These are phyloP conservation scores for Penicillium argentinense DNA, from an alignment of 495 filamentous ascomycete genomes.

Conservation along the genomic window DNA sequence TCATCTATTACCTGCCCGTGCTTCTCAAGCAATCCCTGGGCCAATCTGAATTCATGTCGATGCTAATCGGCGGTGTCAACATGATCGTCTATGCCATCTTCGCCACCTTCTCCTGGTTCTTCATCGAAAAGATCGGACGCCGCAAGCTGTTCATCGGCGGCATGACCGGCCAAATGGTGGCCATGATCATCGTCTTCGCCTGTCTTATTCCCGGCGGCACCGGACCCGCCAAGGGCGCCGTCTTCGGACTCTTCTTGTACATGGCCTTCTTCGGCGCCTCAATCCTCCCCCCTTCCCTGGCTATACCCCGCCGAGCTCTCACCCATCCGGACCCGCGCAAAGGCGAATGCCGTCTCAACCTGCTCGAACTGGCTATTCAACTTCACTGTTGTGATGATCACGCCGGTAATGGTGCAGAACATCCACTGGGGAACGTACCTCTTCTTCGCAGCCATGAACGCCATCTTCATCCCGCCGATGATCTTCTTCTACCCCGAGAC, in stretches of 20 bases:
- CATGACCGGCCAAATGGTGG: conserved; percentile 64
- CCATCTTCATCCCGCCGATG: conserved; percentile 68
- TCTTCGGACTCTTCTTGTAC: conserved; percentile 76
- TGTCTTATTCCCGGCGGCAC: conserved; percentile 62
- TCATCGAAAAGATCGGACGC: conserved; percentile 74
- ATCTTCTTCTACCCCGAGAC: conserved; percentile 81
- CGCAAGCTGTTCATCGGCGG: conserved; percentile 74
- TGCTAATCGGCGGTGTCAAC: conserved; percentile 78
- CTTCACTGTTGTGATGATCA: conserved; percentile 80
- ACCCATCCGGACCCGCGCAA: conserved; percentile 70
- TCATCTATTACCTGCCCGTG: conserved; percentile 85
- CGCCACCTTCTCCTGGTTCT: conserved; percentile 79
- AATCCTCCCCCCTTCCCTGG: conserved; percentile 60
- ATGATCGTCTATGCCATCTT: conserved; percentile 83
- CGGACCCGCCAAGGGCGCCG: conserved; percentile 63
- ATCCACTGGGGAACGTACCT: conserved; percentile 78
- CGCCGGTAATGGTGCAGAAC: conserved; percentile 66
- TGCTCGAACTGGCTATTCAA: conserved; percentile 82
- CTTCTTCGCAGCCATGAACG: conserved; percentile 74
- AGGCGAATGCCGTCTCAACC: conserved; percentile 74
- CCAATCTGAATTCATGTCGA: conserved; percentile 60
- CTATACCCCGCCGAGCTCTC: conserved; percentile 71
- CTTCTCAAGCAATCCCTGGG: conserved; percentile 68
- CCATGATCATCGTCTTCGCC: conserved; percentile 75
- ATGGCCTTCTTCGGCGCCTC: conserved; percentile 76